These are phyloP conservation scores for Mrakia frigida DNA, from an alignment of 768 basidiomycete genomes.

Conservation along the genomic window DNA sequence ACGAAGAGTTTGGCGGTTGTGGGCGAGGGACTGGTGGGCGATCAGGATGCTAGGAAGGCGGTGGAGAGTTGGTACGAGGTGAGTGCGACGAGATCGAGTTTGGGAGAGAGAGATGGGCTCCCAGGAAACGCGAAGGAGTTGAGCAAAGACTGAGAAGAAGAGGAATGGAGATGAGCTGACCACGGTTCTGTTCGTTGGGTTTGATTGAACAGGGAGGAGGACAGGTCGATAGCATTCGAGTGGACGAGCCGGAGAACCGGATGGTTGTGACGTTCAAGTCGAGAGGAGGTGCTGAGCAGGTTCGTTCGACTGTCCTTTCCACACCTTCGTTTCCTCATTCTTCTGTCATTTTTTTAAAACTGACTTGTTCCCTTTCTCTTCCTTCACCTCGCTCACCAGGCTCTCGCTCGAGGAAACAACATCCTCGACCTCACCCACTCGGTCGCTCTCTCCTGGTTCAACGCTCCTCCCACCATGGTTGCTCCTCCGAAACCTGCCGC, in stretches of 20 bases:
- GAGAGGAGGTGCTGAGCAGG: slow-evolving; percentile 71
- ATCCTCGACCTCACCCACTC: slow-evolving; percentile 24
- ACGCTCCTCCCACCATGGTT: slow-evolving; percentile 21
- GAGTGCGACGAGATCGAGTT: not conserved
- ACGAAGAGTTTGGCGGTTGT: slow-evolving; percentile 25
- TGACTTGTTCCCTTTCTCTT: not conserved
- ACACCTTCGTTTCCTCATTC: not conserved
- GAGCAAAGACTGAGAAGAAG: too few species aligned
- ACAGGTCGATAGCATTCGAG: slow-evolving; percentile 63
- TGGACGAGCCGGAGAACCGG: slow-evolving; percentile 52
- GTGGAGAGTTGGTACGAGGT: slow-evolving; percentile 83
- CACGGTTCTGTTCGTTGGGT: not conserved
- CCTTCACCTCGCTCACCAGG: not conserved
- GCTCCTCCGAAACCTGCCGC: not conserved
- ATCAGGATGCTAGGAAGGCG: slow-evolving; percentile 45
- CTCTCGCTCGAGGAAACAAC: slow-evolving; percentile 26
- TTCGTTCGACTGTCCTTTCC: slow-evolving; percentile 38
- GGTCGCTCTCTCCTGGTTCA: slow-evolving; percentile 26
- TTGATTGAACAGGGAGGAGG: slow-evolving; percentile 54
- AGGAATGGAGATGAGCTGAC: not conserved
- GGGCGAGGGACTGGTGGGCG: slow-evolving; percentile 17
- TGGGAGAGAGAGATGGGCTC: not conserved
- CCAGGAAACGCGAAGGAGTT: too few species aligned
- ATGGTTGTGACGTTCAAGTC: slow-evolving; percentile 65
- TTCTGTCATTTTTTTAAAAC: not conserved